These are phyloP conservation scores for Rhododendron simsii DNA, from an alignment of 148 eudicot genomes.

Conservation along the genomic window DNA sequence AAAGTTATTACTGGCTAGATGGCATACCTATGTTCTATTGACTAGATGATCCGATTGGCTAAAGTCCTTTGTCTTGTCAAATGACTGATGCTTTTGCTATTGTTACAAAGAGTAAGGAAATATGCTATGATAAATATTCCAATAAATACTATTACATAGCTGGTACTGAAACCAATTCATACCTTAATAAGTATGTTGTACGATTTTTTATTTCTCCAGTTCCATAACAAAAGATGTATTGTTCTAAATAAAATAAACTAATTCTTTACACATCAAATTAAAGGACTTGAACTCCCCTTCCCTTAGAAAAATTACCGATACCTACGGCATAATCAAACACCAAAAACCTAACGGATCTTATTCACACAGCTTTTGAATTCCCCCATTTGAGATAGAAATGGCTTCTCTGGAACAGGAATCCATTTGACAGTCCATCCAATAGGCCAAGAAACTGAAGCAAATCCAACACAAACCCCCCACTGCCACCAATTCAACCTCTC, in stretches of 20 bases:
- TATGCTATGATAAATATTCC: no score
- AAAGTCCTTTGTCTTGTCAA: no score
- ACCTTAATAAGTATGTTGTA: background rate
- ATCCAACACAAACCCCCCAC: constrained; percentile 21
- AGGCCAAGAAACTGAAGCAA: constrained; percentile 21
- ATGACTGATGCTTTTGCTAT: no score
- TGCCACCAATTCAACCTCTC: constrained; percentile 19
- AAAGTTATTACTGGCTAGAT: no score
- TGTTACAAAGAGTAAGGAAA: no score
- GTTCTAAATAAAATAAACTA: no score
- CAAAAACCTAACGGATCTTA: no score
- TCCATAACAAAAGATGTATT: background rate
- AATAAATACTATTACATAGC: no score
- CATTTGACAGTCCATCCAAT: constrained; percentile 20
- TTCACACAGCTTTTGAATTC: background rate
- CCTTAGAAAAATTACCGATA: no score
- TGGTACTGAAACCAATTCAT: no score
- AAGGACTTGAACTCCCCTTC: background rate
- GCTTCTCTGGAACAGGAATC: constrained; percentile 21
- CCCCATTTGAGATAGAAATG: constrained; percentile 7
- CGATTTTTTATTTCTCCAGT: background rate
- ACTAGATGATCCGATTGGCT: no score
- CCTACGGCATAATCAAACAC: background rate
- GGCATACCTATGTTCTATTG: no score
- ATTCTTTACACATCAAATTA: background rate